A percentile compares a stretch with the other conserved stretches of the same genome.
Conservation (phyloP, 164 flowering plant species). For the Sextonia rubra region DNA sequence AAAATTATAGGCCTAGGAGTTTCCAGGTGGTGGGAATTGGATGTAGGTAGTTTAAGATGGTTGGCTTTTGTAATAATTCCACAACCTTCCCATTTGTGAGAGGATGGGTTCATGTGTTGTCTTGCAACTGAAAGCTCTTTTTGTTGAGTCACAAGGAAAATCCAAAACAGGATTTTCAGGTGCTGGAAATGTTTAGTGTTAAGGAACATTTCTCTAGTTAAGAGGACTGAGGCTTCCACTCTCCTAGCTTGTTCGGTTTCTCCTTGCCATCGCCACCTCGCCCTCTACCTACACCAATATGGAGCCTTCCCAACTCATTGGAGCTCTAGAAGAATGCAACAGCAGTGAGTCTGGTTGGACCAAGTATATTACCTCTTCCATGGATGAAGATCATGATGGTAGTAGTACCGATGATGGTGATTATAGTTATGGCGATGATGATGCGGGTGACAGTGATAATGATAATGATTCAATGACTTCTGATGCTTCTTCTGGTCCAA, state of each 20-base stretch:
- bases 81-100: background rate
- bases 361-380: conserved; percentile 58
- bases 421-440: conserved; percentile 12
- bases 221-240: background rate
- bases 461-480: conserved; percentile 85
- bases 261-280: background rate
- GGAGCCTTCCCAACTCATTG: conserved; percentile 41
- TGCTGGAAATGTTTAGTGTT: background rate
- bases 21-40: background rate
- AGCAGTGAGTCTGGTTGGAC: conserved; percentile 94
- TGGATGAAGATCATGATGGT: conserved; percentile 28
- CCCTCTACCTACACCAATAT: conserved; percentile 17
- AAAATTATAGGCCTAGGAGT: conserved; percentile 12
- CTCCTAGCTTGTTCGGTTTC: conserved; percentile 13
- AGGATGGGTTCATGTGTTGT: background rate
- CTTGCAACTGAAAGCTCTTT: background rate
- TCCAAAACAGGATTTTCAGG: background rate
- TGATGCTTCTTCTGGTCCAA: conserved; percentile 88
- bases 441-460: conserved; percentile 31
- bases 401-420: conserved; percentile 9
- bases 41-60: background rate
- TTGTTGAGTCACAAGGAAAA: background rate
- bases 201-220: background rate
- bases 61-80: background rate
- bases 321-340: conserved; percentile 32